phyloP scores from a whole-genome alignment of 768 basidiomycete genomes.

The Russula emetica region DNA sequence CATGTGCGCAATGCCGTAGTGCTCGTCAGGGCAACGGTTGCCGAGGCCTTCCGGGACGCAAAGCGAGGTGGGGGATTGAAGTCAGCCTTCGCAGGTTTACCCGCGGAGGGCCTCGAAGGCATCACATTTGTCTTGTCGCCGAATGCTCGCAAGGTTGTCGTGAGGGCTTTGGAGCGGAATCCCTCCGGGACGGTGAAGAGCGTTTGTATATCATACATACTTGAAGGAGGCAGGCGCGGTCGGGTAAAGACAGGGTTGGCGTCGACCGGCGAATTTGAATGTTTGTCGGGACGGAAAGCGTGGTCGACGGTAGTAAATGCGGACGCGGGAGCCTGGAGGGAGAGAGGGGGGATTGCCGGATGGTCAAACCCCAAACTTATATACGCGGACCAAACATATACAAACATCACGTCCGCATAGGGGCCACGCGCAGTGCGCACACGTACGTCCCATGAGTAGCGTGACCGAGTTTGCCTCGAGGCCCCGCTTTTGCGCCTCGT shows the following conservation, averaged over 20 bases:
- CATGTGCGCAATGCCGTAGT: slow-evolving; percentile 21
- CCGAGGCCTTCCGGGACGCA: slow-evolving; percentile 21
- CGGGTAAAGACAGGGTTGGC: slow-evolving; percentile 9
- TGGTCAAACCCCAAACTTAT: slow-evolving; percentile 13
- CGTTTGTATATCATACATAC: slow-evolving; percentile 22
- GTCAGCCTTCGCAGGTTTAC: slow-evolving; percentile 1
- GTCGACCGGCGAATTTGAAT: slow-evolving; percentile 17
- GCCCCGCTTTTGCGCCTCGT: not conserved
- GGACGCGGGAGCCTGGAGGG: not conserved
- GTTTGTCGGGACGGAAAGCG: slow-evolving; percentile 2
- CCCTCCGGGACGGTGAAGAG: slow-evolving; percentile 17
- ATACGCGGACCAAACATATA: slow-evolving; percentile 10
- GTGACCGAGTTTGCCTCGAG: slow-evolving; percentile 15
- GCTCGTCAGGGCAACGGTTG: slow-evolving; percentile 25
- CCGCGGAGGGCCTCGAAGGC: slow-evolving; percentile 8
- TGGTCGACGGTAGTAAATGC: slow-evolving; percentile 10
- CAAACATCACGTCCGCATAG: slow-evolving; percentile 19
- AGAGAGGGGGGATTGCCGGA: not conserved
- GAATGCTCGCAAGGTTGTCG: slow-evolving; percentile 18
- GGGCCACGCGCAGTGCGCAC: not conserved
- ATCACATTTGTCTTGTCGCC: slow-evolving; percentile 21
- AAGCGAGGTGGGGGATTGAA: slow-evolving; percentile 13
- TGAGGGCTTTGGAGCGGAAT: slow-evolving; percentile 16
- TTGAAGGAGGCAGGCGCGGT: slow-evolving; percentile 5
- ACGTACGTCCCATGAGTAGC: not conserved